Conservation (phyloP, 2,329 filamentous ascomycete genomes). For the Decorospora gaudefroyi region DNA sequence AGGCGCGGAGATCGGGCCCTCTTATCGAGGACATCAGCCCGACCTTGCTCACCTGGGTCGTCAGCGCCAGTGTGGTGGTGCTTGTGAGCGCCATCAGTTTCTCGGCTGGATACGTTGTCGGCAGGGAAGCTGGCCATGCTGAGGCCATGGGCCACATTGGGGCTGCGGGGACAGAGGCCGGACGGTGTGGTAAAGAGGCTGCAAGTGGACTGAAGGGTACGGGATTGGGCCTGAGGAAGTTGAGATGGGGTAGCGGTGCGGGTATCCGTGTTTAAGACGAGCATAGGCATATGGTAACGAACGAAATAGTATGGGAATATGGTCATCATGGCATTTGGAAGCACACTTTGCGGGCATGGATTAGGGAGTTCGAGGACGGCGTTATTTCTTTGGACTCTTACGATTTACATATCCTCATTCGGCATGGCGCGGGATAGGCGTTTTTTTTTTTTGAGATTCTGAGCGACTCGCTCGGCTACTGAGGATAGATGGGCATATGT, state of each 20-base stretch:
- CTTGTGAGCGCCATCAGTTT: conserved; percentile 68
- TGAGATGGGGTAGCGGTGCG: conserved; percentile 39
- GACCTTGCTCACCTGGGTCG: conserved; percentile 67
- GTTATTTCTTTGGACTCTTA: not conserved
- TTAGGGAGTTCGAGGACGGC: not conserved
- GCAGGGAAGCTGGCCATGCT: conserved; percentile 61
- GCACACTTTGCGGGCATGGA: not conserved
- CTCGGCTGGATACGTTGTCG: conserved; percentile 66
- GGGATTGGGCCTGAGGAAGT: conserved; percentile 38
- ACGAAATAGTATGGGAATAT: not conserved
- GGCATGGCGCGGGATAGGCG: conserved; percentile 4
- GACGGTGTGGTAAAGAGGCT: conserved; percentile 43
- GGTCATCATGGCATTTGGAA: conserved; percentile 4
- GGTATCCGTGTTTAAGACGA: conserved; percentile 23
- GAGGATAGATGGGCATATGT: not conserved
- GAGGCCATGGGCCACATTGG: conserved; percentile 51
- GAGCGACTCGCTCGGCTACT: too few relatives aligned
- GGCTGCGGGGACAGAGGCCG: conserved; percentile 34
- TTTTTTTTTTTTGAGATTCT: too few relatives aligned
- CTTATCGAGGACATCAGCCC: conserved; percentile 56
- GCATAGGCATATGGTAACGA: not conserved
- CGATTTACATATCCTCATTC: not conserved
- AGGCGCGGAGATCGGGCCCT: conserved; percentile 45
- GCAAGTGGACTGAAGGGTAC: conserved; percentile 31
- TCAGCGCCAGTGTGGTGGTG: conserved; percentile 67